Percentiles rank a stretch among this genome's conserved stretches.
These are phyloP conservation scores for Scorias spongiosa DNA, from an alignment of 2,329 filamentous ascomycete species.

Conservation along the genomic window DNA sequence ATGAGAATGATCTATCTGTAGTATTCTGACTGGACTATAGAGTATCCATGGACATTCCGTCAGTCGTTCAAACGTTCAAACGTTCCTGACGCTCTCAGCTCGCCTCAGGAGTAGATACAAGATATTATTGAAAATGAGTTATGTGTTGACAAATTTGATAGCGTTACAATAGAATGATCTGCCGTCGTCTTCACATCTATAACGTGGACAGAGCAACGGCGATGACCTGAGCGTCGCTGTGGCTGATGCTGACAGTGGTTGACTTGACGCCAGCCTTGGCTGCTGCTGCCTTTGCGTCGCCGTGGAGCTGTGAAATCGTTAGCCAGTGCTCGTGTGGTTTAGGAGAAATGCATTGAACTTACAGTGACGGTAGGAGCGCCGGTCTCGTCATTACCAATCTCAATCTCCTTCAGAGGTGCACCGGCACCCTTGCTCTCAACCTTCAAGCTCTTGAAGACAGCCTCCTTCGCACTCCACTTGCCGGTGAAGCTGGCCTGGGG, in stretches of 20 bases:
- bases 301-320: slow-evolving; percentile 51
- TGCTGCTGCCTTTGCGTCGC: slow-evolving; percentile 70
- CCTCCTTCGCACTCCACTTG: slow-evolving; percentile 94
- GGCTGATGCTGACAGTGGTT: slow-evolving; percentile 87
- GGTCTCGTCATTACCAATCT: slow-evolving; percentile 66
- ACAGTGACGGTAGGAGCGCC: slow-evolving; percentile 77
- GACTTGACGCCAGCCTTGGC: slow-evolving; percentile 74
- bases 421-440: slow-evolving; percentile 78
- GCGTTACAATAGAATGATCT: background rate
- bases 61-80: too few relatives aligned
- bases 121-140: too few relatives aligned
- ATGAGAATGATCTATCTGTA: too few relatives aligned
- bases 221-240: slow-evolving; percentile 86
- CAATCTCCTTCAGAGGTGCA: slow-evolving; percentile 84
- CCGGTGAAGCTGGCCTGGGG: slow-evolving; percentile 87
- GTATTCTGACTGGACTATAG: too few relatives aligned
- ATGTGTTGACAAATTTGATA: background rate
- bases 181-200: slow-evolving; percentile 4
- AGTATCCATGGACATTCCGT: too few relatives aligned
- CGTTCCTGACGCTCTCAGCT: too few relatives aligned
- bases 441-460: slow-evolving; percentile 92
- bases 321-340: slow-evolving; percentile 4
- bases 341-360: slow-evolving; percentile 29
- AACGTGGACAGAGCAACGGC: slow-evolving; percentile 52
- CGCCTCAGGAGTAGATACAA: too few relatives aligned